These are phyloP conservation scores for Mortierella sp. DNA, from an alignment of 371 early-diverging fungal genomes.

Conservation along the genomic window DNA sequence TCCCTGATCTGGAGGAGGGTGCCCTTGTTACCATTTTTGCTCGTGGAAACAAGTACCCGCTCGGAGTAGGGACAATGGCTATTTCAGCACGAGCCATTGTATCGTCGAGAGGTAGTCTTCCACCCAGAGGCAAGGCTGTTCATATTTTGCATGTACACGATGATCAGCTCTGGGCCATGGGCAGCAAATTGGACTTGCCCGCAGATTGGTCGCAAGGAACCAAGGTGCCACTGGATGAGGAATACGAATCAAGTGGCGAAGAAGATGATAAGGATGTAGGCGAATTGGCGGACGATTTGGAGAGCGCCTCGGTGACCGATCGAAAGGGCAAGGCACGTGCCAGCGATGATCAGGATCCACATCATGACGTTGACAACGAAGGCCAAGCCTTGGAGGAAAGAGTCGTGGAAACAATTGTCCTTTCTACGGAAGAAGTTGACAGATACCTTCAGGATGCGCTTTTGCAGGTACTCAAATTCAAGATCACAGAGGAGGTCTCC, in stretches of 20 bases:
- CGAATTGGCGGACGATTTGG: constrained; percentile 14
- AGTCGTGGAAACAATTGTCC: constrained; percentile 13
- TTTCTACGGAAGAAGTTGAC: constrained; percentile 65
- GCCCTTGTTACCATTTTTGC: constrained; percentile 66
- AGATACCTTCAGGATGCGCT: constrained; percentile 66
- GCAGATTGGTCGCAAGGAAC: constrained; percentile 45
- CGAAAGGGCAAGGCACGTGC: constrained; percentile 15
- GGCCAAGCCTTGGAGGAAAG: not conserved
- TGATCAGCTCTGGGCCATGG: constrained; percentile 77
- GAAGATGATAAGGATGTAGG: constrained; percentile 5
- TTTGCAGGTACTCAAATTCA: constrained; percentile 70
- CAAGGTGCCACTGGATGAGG: constrained; percentile 13
- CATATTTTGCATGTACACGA: constrained; percentile 72
- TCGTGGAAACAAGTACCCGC: constrained; percentile 64
- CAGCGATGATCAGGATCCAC: not conserved
- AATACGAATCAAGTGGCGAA: constrained; percentile 19
- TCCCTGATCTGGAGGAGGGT: constrained; percentile 60
- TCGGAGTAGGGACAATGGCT: constrained; percentile 70
- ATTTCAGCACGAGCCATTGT: constrained; percentile 59
- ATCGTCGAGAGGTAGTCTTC: constrained; percentile 55
- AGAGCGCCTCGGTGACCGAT: constrained; percentile 3
- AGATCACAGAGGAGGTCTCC: constrained; percentile 63
- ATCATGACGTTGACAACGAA: not conserved
- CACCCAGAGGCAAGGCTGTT: constrained; percentile 79
- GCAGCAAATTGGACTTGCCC: constrained; percentile 66